These are phyloP conservation scores for Jacaranda copaia DNA, from an alignment of 257 asterid species.

Conservation along the genomic window DNA sequence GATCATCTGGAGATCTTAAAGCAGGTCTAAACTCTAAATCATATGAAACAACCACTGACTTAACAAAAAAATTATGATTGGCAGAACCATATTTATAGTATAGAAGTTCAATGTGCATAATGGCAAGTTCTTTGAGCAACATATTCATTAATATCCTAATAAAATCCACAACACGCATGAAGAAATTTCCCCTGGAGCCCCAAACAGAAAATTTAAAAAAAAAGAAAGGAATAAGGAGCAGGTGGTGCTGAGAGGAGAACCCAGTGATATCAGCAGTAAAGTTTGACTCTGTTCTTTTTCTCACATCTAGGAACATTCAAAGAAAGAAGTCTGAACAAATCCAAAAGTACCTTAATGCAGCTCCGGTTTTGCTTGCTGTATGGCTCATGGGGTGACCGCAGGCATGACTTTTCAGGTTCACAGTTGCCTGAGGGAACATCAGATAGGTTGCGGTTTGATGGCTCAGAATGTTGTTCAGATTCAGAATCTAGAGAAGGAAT, in stretches of 20 bases:
- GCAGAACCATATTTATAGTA: not conserved
- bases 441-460: constrained; percentile 56
- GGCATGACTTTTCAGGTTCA: constrained; percentile 77
- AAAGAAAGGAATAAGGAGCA: too few species aligned
- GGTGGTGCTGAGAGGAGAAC: too few species aligned
- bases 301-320: constrained; percentile 15
- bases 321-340: constrained; percentile 12
- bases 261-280: not conserved
- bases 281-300: not conserved
- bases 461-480: constrained; percentile 57
- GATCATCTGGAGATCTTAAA: not conserved
- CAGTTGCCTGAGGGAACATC: constrained; percentile 71
- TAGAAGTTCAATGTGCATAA: not conserved
- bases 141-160: not conserved
- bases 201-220: not conserved
- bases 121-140: not conserved
- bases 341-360: constrained; percentile 78
- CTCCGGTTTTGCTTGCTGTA: constrained; percentile 74
- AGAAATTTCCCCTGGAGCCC: not conserved
- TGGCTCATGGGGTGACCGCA: constrained; percentile 76
- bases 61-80: not conserved
- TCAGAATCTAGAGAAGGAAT: constrained; percentile 60
- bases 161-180: not conserved
- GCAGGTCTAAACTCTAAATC: not conserved
- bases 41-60: not conserved